These are phyloP conservation scores for Ascochyta clinopodiicola DNA, from an alignment of 2,329 filamentous ascomycete species.

Conservation along the genomic window DNA sequence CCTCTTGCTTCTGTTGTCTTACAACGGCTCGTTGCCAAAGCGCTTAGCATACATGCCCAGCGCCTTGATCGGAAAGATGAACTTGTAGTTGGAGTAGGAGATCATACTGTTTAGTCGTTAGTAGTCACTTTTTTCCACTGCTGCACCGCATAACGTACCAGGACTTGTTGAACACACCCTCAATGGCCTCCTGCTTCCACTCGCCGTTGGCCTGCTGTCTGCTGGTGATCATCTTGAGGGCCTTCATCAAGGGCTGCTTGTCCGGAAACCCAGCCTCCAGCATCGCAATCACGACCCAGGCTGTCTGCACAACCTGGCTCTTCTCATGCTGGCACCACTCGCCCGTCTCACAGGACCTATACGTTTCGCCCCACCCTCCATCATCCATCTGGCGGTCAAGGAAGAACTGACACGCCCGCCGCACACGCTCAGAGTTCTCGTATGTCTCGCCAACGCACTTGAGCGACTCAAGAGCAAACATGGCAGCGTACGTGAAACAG, in stretches of 20 bases:
- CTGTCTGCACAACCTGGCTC: conserved; percentile 92
- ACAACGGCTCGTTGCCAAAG: conserved; percentile 36
- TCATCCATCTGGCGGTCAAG: conserved; percentile 83
- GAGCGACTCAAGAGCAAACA: conserved; percentile 94
- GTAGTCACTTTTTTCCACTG: not conserved
- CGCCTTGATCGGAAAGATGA: conserved; percentile 92
- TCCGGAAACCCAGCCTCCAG: conserved; percentile 85
- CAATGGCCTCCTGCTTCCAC: conserved; percentile 94
- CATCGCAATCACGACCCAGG: conserved; percentile 83
- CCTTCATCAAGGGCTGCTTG: conserved; percentile 72
- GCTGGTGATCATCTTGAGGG: conserved; percentile 80
- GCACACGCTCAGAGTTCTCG: conserved; percentile 71
- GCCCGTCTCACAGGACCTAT: conserved; percentile 80
- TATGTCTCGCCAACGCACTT: conserved; percentile 83
- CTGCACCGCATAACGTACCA: conserved; percentile 60
- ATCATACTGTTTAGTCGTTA: conserved; percentile 73
- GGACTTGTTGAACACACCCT: conserved; percentile 98
- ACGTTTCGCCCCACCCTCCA: conserved; percentile 96
- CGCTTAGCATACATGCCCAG: conserved; percentile 79
- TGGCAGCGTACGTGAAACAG: conserved; percentile 95
- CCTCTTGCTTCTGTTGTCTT: not conserved
- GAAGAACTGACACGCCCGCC: conserved; percentile 83
- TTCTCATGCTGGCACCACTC: conserved; percentile 77
- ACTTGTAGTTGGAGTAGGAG: conserved; percentile 98
- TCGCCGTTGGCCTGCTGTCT: conserved; percentile 89